Evolutionary conservation across 1,284 basidiomycete genomes (phyloP), one percentile per base, ranked within the genome.

Genomic region (Agroathelia rolfsii): DNA sequence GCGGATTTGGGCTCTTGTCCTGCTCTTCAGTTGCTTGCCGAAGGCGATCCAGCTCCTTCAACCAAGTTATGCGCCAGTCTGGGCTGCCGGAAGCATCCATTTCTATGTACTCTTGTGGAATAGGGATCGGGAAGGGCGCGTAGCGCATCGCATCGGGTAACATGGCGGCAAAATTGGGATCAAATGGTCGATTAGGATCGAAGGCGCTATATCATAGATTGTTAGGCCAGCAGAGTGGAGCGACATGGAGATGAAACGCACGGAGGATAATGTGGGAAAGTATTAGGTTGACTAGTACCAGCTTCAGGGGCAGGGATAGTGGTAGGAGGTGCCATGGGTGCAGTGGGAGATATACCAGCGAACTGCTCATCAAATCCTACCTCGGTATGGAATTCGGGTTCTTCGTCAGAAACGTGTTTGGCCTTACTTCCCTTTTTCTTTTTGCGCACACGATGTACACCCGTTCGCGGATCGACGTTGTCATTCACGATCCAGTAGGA

Each of bases 401-500:
- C 62, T 39, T 73, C 72, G 34, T 69, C 64, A 18, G 69, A 66
- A 16, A 56, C 50, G 37, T 60, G 49, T 54, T 56, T 44, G 30
- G 34, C 41, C 63, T 67, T 25, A 53, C 49, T 30, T 16, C 61
- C 59, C 51, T 81, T 80, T 48, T 83, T 83, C 65, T 85, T 86
- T 59, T 85, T 86, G 41, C 83, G 73, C 27, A 86, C 69, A 16
- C 83, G 74, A 48, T 87, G 83, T 14, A 87, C 83, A 30, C 83
- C 84, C 3, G 83, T 85, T 18, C 83, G 78, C 20, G 83, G 83
- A 47, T 87, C 83, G 26, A 87, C 80, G 43, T 81, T 80, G 44
- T 87, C 83, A 48, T 87, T 86, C 38, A 87, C 84, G 0, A 80
- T 85, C 83, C 83, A 87, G 47, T 87, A 87, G 0, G 83, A 86